Evolutionary conservation across 1,139 yeast genomes (phyloP).

Genomic region (Yamadazyma sp.): DNA sequence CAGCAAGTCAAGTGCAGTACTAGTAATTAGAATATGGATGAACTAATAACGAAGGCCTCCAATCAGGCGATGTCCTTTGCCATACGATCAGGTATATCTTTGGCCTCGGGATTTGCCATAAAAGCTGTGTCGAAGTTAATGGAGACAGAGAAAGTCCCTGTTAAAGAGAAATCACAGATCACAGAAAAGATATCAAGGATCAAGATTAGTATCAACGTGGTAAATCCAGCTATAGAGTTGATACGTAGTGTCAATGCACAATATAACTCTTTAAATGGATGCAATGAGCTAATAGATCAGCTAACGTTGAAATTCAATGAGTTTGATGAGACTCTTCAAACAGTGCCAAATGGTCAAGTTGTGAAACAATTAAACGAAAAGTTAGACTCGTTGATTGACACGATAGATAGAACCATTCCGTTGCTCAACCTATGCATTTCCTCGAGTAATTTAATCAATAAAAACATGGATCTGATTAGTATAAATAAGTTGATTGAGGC

Average conservation of each 20-base stretch:
- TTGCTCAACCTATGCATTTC: constrained; percentile 64
- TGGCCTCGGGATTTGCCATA: constrained; percentile 76
- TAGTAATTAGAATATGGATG: constrained; percentile 39
- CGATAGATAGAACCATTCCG: constrained; percentile 72
- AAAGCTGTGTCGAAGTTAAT: constrained; percentile 61
- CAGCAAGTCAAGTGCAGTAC: neutral
- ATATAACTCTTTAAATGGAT: constrained; percentile 60
- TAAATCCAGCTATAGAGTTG: constrained; percentile 69
- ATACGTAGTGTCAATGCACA: constrained; percentile 68
- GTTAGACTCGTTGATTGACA: constrained; percentile 46
- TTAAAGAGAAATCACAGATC: constrained; percentile 48
- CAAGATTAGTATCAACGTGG: constrained; percentile 60
- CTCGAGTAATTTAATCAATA: constrained; percentile 63
- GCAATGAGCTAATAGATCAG: constrained; percentile 55
- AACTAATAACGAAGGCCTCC: constrained; percentile 58
- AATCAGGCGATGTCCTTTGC: constrained; percentile 82
- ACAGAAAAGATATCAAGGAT: constrained; percentile 45
- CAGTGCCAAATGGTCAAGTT: constrained; percentile 33
- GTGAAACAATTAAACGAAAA: constrained; percentile 49
- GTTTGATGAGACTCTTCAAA: constrained; percentile 53
- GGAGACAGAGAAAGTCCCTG: constrained; percentile 56
- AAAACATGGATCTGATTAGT: constrained; percentile 55
- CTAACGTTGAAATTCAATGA: constrained; percentile 58
- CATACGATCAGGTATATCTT: constrained; percentile 70
- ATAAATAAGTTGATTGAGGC: constrained; percentile 49